Conservation (phyloP, 2,329 filamentous ascomycete genomes). For the Talaromyces sp. region DNA sequence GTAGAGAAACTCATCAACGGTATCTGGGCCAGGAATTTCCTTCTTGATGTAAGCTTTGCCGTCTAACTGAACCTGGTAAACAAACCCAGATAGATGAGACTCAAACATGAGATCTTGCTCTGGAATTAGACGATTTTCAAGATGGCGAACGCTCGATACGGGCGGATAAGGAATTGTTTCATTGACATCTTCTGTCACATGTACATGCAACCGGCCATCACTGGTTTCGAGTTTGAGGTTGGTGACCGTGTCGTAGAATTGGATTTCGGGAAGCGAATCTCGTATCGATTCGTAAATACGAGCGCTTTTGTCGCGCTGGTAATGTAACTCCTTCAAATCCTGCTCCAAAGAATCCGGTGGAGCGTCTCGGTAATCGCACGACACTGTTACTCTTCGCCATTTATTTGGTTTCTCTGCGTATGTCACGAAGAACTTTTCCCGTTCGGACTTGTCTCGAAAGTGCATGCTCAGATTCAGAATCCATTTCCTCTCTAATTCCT, state of each 20-base stretch:
- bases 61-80: conserved; percentile 80
- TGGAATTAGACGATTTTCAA: conserved; percentile 53
- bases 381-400: conserved; percentile 88
- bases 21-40: conserved; percentile 93
- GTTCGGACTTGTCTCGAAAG: conserved; percentile 85
- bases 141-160: conserved; percentile 68
- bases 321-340: conserved; percentile 72
- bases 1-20: conserved; percentile 93
- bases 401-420: conserved; percentile 75
- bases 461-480: conserved; percentile 98
- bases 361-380: conserved; percentile 83
- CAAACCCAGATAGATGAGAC: conserved; percentile 92
- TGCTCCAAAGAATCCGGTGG: conserved; percentile 78
- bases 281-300: conserved; percentile 94
- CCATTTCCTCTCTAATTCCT: conserved; percentile 84
- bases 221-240: conserved; percentile 91
- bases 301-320: conserved; percentile 86
- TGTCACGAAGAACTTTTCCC: conserved; percentile 97
- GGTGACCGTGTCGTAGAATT: conserved; percentile 94
- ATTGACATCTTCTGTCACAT: conserved; percentile 95
- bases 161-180: conserved; percentile 88
- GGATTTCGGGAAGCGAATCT: conserved; percentile 85
- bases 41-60: conserved; percentile 83
- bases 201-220: conserved; percentile 84
- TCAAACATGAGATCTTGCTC: conserved; percentile 81